Conservation (phyloP, 2,329 filamentous ascomycete genomes). For the Cercospora citrullina region DNA sequence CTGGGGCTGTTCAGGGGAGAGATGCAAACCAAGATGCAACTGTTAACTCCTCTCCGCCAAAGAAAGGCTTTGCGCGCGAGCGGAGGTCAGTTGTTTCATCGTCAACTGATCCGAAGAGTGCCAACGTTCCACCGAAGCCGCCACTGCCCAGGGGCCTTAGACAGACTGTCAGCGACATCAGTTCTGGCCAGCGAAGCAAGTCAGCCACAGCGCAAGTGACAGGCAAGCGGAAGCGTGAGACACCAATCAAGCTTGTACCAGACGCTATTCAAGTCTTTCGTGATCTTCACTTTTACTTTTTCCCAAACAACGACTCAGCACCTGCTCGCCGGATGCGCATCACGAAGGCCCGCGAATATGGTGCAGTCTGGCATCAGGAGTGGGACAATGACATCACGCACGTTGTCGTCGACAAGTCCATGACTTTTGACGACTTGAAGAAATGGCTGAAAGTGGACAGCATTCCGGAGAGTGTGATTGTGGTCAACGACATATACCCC, state of each 20-base stretch:
- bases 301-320: constrained; percentile 76
- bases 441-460: constrained; percentile 53
- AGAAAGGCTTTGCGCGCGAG: background rate
- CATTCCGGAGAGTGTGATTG: constrained; percentile 50
- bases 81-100: constrained; percentile 9
- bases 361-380: constrained; percentile 67
- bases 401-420: constrained; percentile 71
- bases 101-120: constrained; percentile 14
- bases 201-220: background rate
- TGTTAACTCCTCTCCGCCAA: background rate
- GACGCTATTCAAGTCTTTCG: constrained; percentile 36
- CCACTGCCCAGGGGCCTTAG: constrained; percentile 10
- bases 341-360: constrained; percentile 70
- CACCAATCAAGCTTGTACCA: constrained; percentile 26
- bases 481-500: constrained; percentile 53
- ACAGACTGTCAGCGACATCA: constrained; percentile 27
- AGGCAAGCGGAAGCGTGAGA: constrained; percentile 36
- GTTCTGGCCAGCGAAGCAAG: background rate
- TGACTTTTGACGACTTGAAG: constrained; percentile 65
- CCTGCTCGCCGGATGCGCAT: constrained; percentile 69
- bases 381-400: constrained; percentile 66
- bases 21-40: background rate
- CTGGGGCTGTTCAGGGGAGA: background rate
- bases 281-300: constrained; percentile 56
- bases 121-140: background rate